Conservation (phyloP, 2,329 filamentous ascomycete genomes). For the Thelonectria rubi region DNA sequence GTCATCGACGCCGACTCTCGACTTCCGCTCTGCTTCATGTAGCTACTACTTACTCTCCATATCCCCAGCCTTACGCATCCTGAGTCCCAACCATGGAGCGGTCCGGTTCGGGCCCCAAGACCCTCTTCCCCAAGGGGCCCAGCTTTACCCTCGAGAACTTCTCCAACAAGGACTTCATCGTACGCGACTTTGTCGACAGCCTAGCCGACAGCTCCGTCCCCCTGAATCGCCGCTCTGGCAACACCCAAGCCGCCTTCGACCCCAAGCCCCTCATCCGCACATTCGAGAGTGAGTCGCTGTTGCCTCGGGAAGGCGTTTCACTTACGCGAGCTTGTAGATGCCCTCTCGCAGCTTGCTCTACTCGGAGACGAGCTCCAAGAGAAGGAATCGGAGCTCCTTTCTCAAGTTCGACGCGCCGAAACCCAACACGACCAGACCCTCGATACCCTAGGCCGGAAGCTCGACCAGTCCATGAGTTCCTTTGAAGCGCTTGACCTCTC, state of each 20-base stretch:
- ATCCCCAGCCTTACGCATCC: conserved; percentile 28
- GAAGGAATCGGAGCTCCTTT: conserved; percentile 89
- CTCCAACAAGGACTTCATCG: conserved; percentile 92
- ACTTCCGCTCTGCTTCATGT: conserved; percentile 42
- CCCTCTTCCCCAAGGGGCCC: conserved; percentile 80
- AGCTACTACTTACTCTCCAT: conserved; percentile 37
- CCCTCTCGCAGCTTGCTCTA: conserved; percentile 72
- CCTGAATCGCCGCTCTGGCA: conserved; percentile 80
- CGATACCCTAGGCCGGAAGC: conserved; percentile 84
- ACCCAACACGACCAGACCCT: conserved; percentile 91
- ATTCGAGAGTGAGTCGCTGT: conserved; percentile 75
- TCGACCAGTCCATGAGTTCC: conserved; percentile 89
- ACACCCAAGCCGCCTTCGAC: conserved; percentile 76
- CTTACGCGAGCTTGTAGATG: conserved; percentile 54
- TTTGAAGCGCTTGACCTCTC: conserved; percentile 91
- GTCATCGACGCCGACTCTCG: background rate
- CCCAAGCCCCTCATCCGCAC: conserved; percentile 96
- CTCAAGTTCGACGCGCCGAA: conserved; percentile 90
- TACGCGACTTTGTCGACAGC: conserved; percentile 95
- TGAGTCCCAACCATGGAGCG: conserved; percentile 52
- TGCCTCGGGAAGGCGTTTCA: conserved; percentile 1
- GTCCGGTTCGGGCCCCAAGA: conserved; percentile 62
- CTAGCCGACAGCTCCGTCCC: conserved; percentile 86
- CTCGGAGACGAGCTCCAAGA: conserved; percentile 87
- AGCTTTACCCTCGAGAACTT: conserved; percentile 90